Evolutionary conservation across 2,329 filamentous ascomycete species (phyloP).

Genomic region (Pleoardoris graminearum): DNA sequence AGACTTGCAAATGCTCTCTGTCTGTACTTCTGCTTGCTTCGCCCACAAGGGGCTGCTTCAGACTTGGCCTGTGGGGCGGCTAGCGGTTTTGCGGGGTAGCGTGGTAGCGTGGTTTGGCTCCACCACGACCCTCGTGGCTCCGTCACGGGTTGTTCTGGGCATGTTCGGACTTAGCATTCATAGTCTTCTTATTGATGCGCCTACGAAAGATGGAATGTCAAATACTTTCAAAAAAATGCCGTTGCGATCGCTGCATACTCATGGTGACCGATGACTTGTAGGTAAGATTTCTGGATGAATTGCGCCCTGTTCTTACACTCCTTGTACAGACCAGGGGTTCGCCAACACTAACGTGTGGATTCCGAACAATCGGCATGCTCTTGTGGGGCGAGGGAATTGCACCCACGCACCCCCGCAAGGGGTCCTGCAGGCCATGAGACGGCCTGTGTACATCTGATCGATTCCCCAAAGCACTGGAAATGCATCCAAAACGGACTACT

Average conservation of each 20-base stretch:
- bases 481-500: background rate
- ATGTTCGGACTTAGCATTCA: background rate
- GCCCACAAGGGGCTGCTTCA: background rate
- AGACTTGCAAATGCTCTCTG: background rate
- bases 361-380: background rate
- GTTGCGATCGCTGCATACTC: background rate
- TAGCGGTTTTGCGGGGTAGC: conserved; percentile 5
- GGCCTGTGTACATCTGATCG: conserved; percentile 5
- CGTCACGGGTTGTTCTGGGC: background rate
- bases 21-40: background rate
- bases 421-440: background rate
- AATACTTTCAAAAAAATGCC: background rate
- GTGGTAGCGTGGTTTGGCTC: background rate
- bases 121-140: conserved; percentile 1
- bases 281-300: conserved; percentile 3
- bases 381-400: conserved; percentile 4
- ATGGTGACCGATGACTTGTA: background rate
- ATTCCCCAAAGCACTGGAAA: conserved; percentile 1
- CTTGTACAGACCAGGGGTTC: conserved; percentile 2
- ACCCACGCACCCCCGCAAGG: conserved; percentile 2
- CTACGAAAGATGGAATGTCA: background rate
- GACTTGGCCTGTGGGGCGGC: background rate
- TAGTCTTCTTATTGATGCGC: background rate
- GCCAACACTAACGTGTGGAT: conserved; percentile 2
- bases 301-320: background rate